phyloP scores from a whole-genome alignment of 306 rosid genomes.

The Gastrolobium bilobum region DNA sequence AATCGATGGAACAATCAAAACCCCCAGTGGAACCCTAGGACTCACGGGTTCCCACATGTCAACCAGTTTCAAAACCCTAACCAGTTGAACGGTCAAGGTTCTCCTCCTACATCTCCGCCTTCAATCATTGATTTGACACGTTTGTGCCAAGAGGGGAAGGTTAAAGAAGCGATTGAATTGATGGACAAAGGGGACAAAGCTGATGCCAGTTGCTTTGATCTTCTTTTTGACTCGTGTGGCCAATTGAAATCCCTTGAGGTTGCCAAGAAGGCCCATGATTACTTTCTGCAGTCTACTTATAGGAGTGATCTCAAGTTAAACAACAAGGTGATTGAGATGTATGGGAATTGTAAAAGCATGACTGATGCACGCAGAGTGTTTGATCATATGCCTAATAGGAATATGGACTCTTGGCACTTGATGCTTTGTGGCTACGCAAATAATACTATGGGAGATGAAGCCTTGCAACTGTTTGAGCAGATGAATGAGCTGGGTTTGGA shows the following conservation, averaged over 20 bases:
- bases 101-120: constrained; percentile 40
- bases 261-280: constrained; percentile 84
- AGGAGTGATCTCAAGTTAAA: constrained; percentile 71
- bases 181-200: constrained; percentile 83
- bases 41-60: constrained; percentile 37
- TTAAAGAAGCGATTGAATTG: constrained; percentile 76
- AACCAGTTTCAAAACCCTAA: constrained; percentile 43
- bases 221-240: constrained; percentile 70
- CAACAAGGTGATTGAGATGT: constrained; percentile 81
- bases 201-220: constrained; percentile 68
- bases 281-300: constrained; percentile 74
- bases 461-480: constrained; percentile 80
- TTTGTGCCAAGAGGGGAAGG: constrained; percentile 74
- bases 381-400: constrained; percentile 79
- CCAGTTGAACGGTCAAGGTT: constrained; percentile 56
- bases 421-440: constrained; percentile 78
- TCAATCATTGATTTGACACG: constrained; percentile 62
- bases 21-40: constrained; percentile 52
- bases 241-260: constrained; percentile 69
- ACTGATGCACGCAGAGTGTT: constrained; percentile 88
- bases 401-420: constrained; percentile 81
- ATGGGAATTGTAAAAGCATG: constrained; percentile 79
- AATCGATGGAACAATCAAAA: constrained; percentile 55
- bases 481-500: constrained; percentile 75
- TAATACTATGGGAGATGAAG: constrained; percentile 86